Conservation (phyloP, 371 early-diverging fungal genomes). For the Nematocida sp. region DNA sequence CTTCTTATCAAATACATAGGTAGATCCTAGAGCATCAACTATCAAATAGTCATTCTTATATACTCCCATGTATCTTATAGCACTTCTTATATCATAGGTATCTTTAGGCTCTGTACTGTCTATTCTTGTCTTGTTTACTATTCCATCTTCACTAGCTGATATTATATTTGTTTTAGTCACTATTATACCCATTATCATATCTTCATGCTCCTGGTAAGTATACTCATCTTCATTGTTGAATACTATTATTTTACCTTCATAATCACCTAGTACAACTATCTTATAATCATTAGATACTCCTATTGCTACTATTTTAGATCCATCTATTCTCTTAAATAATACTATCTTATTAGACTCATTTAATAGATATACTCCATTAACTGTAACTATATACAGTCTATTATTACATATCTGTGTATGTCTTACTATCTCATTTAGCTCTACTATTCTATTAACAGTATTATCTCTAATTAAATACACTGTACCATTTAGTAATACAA, state of each 20-base stretch:
- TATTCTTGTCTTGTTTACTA: slow-evolving; percentile 19
- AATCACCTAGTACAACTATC: background rate
- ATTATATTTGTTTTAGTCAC: slow-evolving; percentile 1
- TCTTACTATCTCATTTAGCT: slow-evolving; percentile 21
- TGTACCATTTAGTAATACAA: slow-evolving; percentile 17
- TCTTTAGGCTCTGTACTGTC: slow-evolving; percentile 26
- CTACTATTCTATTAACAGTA: background rate
- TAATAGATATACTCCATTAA: background rate
- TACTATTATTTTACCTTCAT: slow-evolving; percentile 34
- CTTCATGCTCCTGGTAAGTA: slow-evolving; percentile 24
- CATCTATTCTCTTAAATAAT: background rate
- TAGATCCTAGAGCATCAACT: slow-evolving; percentile 15
- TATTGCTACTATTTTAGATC: slow-evolving; percentile 4
- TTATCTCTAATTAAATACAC: slow-evolving; percentile 1
- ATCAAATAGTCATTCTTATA: background rate
- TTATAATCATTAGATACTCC: background rate
- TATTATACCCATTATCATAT: slow-evolving; percentile 12
- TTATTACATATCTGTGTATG: background rate
- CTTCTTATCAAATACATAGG: background rate
- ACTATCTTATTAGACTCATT: background rate
- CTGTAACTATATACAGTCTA: slow-evolving; percentile 17
- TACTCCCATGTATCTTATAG: slow-evolving; percentile 26
- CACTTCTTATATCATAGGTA: slow-evolving; percentile 16
- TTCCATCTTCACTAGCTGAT: slow-evolving; percentile 49
- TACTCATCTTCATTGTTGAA: background rate